Conservation (phyloP, 2,329 filamentous ascomycete genomes). For the Elsinoe batatas region DNA sequence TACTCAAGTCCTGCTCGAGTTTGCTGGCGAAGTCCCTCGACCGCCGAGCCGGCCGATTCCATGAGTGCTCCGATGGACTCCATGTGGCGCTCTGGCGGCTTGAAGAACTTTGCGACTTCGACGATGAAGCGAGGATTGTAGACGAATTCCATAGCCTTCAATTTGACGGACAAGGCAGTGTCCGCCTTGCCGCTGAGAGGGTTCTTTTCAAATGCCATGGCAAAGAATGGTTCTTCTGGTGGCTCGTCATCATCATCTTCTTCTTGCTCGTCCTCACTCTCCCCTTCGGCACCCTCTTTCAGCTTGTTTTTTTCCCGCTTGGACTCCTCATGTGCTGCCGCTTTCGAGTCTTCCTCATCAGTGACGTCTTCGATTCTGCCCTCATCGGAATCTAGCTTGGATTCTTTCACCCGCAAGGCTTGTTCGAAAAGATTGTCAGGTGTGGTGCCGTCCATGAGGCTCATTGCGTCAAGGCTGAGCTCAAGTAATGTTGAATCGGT, state of each 20-base stretch:
- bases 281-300: conserved; percentile 27
- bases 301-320: conserved; percentile 30
- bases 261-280: conserved; percentile 28
- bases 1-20: conserved; percentile 93
- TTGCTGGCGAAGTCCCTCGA: conserved; percentile 89
- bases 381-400: conserved; percentile 48
- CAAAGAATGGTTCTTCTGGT: conserved; percentile 75
- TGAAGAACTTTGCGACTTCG: conserved; percentile 89
- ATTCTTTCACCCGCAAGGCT: conserved; percentile 91
- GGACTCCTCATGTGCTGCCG: conserved; percentile 27
- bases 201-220: conserved; percentile 86
- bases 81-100: conserved; percentile 93
- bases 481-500: conserved; percentile 86
- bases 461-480: conserved; percentile 80
- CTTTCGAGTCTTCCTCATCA: conserved; percentile 38
- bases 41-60: conserved; percentile 89
- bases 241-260: conserved; percentile 36
- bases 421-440: conserved; percentile 84
- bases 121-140: conserved; percentile 94
- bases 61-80: conserved; percentile 93
- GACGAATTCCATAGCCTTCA: conserved; percentile 92
- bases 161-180: conserved; percentile 75
- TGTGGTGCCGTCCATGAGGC: conserved; percentile 93
- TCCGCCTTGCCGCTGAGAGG: conserved; percentile 89
- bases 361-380: conserved; percentile 40